phyloP scores from a whole-genome alignment of 805 yeast species.

The Nakazawaea laoshanensis region DNA sequence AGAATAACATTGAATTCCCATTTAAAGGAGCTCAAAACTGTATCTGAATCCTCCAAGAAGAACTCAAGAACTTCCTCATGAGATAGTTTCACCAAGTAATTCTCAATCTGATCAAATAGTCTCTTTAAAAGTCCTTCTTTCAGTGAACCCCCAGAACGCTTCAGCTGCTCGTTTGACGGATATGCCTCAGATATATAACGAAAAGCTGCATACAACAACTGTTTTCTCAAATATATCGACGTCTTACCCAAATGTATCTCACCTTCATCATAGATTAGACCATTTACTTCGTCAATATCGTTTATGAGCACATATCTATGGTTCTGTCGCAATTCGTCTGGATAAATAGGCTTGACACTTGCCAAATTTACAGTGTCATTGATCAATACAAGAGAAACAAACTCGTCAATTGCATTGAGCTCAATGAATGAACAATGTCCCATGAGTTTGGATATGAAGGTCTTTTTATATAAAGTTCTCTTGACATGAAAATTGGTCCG shows the following conservation, averaged over 20 bases:
- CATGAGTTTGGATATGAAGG: too few species aligned
- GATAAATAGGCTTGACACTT: conserved; percentile 3
- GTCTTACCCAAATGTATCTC: conserved; percentile 11
- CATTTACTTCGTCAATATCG: conserved; percentile 5
- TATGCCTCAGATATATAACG: too few species aligned
- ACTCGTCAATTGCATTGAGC: too few species aligned
- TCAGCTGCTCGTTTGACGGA: too few species aligned
- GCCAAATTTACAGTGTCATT: too few species aligned
- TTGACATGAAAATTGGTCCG: too few species aligned
- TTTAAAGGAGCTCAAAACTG: background rate
- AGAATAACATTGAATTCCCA: conserved; percentile 2
- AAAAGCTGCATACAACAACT: conserved; percentile 9
- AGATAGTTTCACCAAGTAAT: conserved; percentile 1
- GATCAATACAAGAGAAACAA: too few species aligned
- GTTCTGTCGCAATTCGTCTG: conserved; percentile 3
- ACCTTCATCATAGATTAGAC: background rate
- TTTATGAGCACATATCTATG: conserved; percentile 4
- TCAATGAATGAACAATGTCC: too few species aligned
- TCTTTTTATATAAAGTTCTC: too few species aligned
- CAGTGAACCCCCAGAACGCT: too few species aligned
- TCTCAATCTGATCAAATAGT: conserved; percentile 1
- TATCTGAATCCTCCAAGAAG: conserved; percentile 3
- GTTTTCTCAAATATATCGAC: conserved; percentile 13
- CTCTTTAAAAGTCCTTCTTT: background rate
- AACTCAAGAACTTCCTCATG: conserved; percentile 7